phyloP scores from a whole-genome alignment of 352 stramenopile genomes.

The Peronospora farinosa region DNA sequence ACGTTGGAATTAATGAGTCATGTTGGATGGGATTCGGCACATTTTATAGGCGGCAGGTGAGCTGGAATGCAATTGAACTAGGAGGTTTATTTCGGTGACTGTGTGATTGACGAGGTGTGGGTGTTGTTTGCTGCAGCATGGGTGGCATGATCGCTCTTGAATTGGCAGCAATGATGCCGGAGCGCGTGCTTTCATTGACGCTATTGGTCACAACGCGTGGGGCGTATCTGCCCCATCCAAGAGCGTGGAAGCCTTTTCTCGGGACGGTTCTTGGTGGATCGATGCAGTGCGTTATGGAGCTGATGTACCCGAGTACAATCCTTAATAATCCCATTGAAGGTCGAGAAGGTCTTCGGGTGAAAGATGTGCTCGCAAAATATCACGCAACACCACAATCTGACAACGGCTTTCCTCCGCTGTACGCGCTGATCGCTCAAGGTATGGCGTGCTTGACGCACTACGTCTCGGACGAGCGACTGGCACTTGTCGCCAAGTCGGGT shows the following conservation, averaged over 20 bases:
- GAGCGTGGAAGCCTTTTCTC: slow-evolving; percentile 29
- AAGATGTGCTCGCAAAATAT: slow-evolving; percentile 31
- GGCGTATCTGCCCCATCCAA: slow-evolving; percentile 18
- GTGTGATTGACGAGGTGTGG: neutral
- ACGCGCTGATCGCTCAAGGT: slow-evolving; percentile 37
- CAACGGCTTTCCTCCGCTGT: slow-evolving; percentile 18
- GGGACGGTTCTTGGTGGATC: slow-evolving; percentile 22
- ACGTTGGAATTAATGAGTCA: slow-evolving; percentile 35
- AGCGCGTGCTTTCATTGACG: slow-evolving; percentile 32
- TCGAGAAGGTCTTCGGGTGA: slow-evolving; percentile 24
- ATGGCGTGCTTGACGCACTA: slow-evolving; percentile 47
- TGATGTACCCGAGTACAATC: slow-evolving; percentile 27
- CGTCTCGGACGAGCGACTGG: slow-evolving; percentile 44
- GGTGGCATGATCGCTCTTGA: slow-evolving; percentile 46
- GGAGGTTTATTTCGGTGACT: neutral
- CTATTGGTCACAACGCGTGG: slow-evolving; percentile 35
- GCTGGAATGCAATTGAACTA: neutral
- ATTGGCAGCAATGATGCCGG: slow-evolving; percentile 21
- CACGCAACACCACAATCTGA: slow-evolving; percentile 27
- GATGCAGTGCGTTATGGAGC: slow-evolving; percentile 25
- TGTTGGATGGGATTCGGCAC: slow-evolving; percentile 34
- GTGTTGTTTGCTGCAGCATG: slow-evolving; percentile 26
- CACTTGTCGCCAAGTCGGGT: slow-evolving; percentile 26
- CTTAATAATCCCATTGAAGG: slow-evolving; percentile 23
- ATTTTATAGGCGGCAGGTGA: slow-evolving; percentile 34